phyloP scores from a whole-genome alignment of 2,329 filamentous ascomycete genomes.

The Trichoderma koningiopsis region DNA sequence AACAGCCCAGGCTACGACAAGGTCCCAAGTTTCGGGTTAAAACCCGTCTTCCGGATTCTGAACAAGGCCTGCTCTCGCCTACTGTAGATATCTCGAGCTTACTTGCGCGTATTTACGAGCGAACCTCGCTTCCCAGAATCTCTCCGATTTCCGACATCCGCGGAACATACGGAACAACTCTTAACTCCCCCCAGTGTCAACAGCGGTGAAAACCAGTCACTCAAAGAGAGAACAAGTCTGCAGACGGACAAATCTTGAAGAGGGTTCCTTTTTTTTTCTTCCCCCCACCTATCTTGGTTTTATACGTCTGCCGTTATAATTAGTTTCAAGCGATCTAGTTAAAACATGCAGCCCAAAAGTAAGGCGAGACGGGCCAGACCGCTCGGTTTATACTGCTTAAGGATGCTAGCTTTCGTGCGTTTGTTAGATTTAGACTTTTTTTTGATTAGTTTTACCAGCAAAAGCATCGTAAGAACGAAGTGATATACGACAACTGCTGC shows the following conservation, averaged over 20 bases:
- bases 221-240: neutral
- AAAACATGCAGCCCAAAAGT: neutral
- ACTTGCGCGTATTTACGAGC: neutral
- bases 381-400: neutral
- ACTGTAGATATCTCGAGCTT: neutral
- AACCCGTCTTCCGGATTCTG: neutral
- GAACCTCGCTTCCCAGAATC: neutral
- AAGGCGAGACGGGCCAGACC: constrained; percentile 20
- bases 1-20: neutral
- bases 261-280: too few species aligned
- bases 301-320: too few species aligned
- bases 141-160: neutral
- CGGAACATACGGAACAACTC: neutral
- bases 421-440: neutral
- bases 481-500: neutral
- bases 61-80: too few species aligned
- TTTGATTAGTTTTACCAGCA: neutral
- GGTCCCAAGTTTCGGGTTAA: neutral
- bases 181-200: neutral
- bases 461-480: neutral
- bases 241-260: neutral
- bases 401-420: neutral
- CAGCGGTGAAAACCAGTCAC: neutral
- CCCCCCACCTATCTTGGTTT: too few species aligned
- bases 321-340: neutral